These are phyloP conservation scores for Phytophthora fragariaefolia DNA, from an alignment of 352 stramenopile genomes.

Conservation along the genomic window DNA sequence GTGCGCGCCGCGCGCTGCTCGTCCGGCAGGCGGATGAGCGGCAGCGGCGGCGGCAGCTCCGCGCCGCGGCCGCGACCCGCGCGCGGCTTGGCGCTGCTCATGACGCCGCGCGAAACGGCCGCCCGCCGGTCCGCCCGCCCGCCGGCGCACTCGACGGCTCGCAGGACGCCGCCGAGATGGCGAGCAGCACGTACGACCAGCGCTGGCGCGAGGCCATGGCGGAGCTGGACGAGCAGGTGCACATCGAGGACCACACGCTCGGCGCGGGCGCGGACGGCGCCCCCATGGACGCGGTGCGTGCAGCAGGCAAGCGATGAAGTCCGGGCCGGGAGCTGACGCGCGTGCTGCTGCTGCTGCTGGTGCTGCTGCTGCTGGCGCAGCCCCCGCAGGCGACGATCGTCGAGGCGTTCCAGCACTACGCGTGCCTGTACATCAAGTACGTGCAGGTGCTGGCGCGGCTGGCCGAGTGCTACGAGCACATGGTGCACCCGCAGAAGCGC, in stretches of 20 bases:
- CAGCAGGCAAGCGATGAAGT: too few relatives aligned
- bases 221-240: conserved; percentile 93
- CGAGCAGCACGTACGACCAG: conserved; percentile 86
- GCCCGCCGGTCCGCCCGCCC: too few relatives aligned
- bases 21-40: conserved; percentile 63
- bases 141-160: too few relatives aligned
- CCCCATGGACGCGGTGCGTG: conserved; percentile 47
- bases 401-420: conserved; percentile 95
- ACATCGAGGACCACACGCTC: conserved; percentile 88
- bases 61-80: conserved; percentile 36
- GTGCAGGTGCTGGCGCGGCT: conserved; percentile 92
- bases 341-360: not conserved
- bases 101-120: not conserved
- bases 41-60: conserved; percentile 62
- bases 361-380: conserved; percentile 15
- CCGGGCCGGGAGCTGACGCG: too few relatives aligned
- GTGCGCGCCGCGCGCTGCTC: conserved; percentile 52
- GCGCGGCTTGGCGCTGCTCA: conserved; percentile 29
- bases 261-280: conserved; percentile 42
- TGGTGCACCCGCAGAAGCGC: conserved; percentile 95
- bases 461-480: conserved; percentile 93
- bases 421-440: conserved; percentile 96
- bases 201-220: conserved; percentile 93
- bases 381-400: conserved; percentile 80
- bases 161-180: conserved; percentile 29